These are phyloP conservation scores for Vigna angularis DNA, from an alignment of 306 rosid species.

Conservation along the genomic window DNA sequence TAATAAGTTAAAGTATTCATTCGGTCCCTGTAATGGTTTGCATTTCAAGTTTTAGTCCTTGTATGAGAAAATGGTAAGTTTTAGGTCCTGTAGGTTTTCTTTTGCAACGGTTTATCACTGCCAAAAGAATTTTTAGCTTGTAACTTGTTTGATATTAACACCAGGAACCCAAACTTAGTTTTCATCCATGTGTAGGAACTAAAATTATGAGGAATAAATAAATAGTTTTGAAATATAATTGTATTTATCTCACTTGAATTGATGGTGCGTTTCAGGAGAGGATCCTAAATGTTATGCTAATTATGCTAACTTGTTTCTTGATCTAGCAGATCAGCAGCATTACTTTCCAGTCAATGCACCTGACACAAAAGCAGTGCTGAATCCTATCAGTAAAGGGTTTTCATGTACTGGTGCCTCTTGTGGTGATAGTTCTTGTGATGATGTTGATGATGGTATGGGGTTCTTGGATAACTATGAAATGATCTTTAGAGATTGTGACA, in stretches of 20 bases:
- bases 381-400: conserved; percentile 39
- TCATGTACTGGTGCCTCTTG: conserved; percentile 39
- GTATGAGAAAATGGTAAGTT: neutral
- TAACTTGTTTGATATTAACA: neutral
- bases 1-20: neutral
- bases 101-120: neutral
- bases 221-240: conserved; percentile 1
- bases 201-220: neutral
- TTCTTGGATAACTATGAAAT: conserved; percentile 55
- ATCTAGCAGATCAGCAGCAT: conserved; percentile 41
- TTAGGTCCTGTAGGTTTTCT: neutral
- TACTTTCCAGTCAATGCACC: conserved; percentile 43
- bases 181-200: neutral
- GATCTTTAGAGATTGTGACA: conserved; percentile 55
- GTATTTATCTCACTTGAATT: conserved; percentile 18
- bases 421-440: conserved; percentile 25
- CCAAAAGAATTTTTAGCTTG: neutral
- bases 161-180: neutral
- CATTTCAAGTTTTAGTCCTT: neutral
- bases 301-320: conserved; percentile 29
- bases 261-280: conserved; percentile 1
- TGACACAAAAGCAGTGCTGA: conserved; percentile 41
- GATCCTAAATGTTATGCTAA: neutral
- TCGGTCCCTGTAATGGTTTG: neutral
- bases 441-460: conserved; percentile 36